Evolutionary conservation across 169 alveolate species (phyloP).

Genomic region (Blepharisma undulans): DNA sequence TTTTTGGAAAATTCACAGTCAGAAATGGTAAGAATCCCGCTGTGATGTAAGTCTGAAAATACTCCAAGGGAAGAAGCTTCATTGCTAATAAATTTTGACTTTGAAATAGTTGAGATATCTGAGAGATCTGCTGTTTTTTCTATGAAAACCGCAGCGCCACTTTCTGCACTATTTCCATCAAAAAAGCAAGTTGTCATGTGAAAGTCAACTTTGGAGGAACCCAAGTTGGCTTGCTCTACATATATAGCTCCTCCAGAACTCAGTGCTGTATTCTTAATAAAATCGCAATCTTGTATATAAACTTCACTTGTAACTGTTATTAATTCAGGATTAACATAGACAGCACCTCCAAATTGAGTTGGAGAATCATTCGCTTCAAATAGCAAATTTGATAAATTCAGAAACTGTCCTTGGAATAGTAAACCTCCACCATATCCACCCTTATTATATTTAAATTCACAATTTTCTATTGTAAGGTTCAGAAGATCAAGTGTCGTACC

Average conservation of each 20-base stretch:
- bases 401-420: neutral
- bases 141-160: neutral
- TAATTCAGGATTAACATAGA: neutral
- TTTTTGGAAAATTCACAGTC: neutral
- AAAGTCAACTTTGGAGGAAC: neutral
- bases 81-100: neutral
- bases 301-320: neutral
- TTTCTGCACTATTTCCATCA: neutral
- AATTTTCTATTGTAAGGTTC: neutral
- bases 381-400: neutral
- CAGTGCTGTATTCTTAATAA: neutral
- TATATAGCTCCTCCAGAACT: neutral
- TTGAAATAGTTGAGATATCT: neutral
- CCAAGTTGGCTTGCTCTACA: neutral
- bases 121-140: neutral
- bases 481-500: neutral
- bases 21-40: neutral
- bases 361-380: neutral
- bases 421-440: neutral
- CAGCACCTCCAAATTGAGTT: neutral
- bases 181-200: neutral
- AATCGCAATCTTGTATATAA: neutral
- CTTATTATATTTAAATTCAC: neutral
- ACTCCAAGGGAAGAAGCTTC: neutral
- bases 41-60: neutral